Conservation (phyloP, 2,329 filamentous ascomycete species). For the Lecanosticta acicola region DNA sequence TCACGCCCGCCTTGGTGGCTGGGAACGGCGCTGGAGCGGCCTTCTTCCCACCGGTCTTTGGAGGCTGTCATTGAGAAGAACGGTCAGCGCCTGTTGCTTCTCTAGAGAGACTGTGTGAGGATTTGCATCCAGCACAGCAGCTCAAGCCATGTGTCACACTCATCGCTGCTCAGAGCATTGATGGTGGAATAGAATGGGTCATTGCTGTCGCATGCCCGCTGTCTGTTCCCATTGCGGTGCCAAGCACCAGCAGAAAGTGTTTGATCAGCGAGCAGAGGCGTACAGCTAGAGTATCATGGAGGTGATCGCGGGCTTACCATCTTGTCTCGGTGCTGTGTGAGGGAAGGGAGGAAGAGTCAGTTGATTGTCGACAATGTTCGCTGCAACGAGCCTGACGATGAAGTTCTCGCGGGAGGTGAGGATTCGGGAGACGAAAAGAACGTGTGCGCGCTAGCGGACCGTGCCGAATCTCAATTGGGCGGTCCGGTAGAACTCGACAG, state of each 20-base stretch:
- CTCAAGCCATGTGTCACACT: constrained; percentile 48
- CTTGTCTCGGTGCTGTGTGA: constrained; percentile 14
- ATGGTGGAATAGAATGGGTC: constrained; percentile 19
- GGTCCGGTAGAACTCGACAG: no score
- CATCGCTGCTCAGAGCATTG: constrained; percentile 22
- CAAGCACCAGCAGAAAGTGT: constrained; percentile 12
- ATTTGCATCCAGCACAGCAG: constrained; percentile 49
- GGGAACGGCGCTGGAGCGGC: constrained; percentile 94
- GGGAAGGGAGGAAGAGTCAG: constrained; percentile 2
- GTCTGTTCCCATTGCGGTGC: constrained; percentile 7
- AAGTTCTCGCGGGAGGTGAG: background rate
- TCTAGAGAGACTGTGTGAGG: constrained; percentile 71
- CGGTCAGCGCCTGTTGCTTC: constrained; percentile 89
- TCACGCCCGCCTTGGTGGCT: constrained; percentile 77
- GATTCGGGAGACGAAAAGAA: background rate
- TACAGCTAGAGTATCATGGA: constrained; percentile 12
- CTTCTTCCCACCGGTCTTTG: constrained; percentile 89
- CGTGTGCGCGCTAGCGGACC: background rate
- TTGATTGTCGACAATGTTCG: constrained; percentile 7
- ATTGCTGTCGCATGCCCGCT: constrained; percentile 22
- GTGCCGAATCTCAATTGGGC: no score
- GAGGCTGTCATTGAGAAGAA: constrained; percentile 99
- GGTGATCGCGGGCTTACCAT: constrained; percentile 22
- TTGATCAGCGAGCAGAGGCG: constrained; percentile 24
- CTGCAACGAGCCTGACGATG: constrained; percentile 10